These are phyloP conservation scores for Myxozyma lipomycoides DNA, from an alignment of 805 yeast genomes.

Conservation along the genomic window DNA sequence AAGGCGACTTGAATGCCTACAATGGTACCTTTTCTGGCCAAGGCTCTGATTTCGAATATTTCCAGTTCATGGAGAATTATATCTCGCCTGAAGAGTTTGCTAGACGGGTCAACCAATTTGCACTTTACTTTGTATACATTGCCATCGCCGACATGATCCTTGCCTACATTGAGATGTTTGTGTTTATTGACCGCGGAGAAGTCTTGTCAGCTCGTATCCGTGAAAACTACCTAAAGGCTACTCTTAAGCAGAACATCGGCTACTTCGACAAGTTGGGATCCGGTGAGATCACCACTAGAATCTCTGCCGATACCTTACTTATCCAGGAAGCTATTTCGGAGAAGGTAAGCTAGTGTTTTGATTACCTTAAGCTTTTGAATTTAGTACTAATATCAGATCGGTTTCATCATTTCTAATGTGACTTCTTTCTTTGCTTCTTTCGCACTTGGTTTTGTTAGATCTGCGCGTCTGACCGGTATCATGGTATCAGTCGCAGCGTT, in stretches of 20 bases:
- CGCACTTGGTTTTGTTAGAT: slow-evolving; percentile 38
- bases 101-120: slow-evolving; percentile 36
- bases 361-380: slow-evolving; percentile 33
- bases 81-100: slow-evolving; percentile 34
- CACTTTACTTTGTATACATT: slow-evolving; percentile 41
- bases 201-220: slow-evolving; percentile 42
- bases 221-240: slow-evolving; percentile 37
- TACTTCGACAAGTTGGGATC: slow-evolving; percentile 43
- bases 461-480: slow-evolving; percentile 40
- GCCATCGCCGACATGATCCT: slow-evolving; percentile 37
- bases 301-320: slow-evolving; percentile 41
- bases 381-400: slow-evolving; percentile 25
- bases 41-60: slow-evolving; percentile 10
- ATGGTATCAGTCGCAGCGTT: slow-evolving; percentile 37
- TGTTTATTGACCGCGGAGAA: slow-evolving; percentile 43
- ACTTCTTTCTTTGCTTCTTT: slow-evolving; percentile 43
- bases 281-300: slow-evolving; percentile 45
- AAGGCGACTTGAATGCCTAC: slow-evolving; percentile 11
- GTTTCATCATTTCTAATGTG: slow-evolving; percentile 38
- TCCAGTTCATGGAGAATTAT: slow-evolving; percentile 15
- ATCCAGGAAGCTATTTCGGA: slow-evolving; percentile 45
- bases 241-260: slow-evolving; percentile 42
- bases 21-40: slow-evolving; percentile 22
- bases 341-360: slow-evolving; percentile 35
- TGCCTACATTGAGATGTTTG: slow-evolving; percentile 36